phyloP scores from a whole-genome alignment of 1,139 yeast species.

The Candida sp. region DNA sequence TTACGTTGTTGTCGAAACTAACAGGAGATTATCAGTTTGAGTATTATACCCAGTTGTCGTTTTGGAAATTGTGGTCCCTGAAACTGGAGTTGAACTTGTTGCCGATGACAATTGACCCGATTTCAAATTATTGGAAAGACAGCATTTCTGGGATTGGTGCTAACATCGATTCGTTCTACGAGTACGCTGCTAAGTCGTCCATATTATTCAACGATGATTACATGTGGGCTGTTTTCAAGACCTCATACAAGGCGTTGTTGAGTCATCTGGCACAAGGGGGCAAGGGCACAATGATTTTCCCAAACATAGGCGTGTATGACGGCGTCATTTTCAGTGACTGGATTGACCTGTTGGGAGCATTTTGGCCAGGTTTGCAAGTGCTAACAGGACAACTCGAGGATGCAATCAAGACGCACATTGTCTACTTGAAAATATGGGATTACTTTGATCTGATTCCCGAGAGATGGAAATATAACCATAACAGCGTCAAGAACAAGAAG shows the following conservation, averaged over 20 bases:
- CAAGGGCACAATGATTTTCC: slow-evolving; percentile 59
- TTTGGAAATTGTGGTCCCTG: slow-evolving; percentile 71
- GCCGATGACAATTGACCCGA: slow-evolving; percentile 80
- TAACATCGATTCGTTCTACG: slow-evolving; percentile 91
- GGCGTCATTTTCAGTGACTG: slow-evolving; percentile 63
- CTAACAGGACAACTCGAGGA: slow-evolving; percentile 74
- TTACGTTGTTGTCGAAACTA: slow-evolving; percentile 70
- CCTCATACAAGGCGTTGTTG: slow-evolving; percentile 61
- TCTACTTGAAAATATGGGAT: slow-evolving; percentile 83
- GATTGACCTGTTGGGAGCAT: slow-evolving; percentile 89
- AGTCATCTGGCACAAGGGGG: slow-evolving; percentile 46
- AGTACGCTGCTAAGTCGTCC: slow-evolving; percentile 81
- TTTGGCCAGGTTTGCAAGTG: slow-evolving; percentile 86
- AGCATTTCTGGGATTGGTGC: slow-evolving; percentile 86
- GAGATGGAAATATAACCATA: slow-evolving; percentile 63
- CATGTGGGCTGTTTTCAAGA: slow-evolving; percentile 62
- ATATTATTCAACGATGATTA: slow-evolving; percentile 72
- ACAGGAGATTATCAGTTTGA: slow-evolving; percentile 81
- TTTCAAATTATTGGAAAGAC: slow-evolving; percentile 59
- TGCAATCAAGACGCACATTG: slow-evolving; percentile 65
- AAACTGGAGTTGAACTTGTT: slow-evolving; percentile 66
- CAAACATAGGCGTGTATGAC: slow-evolving; percentile 57
- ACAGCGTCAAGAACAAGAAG: slow-evolving; percentile 10
- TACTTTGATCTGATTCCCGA: slow-evolving; percentile 85
- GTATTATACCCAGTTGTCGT: slow-evolving; percentile 61